A percentile compares a stretch with the other conserved stretches of the same genome.
These are phyloP conservation scores for Corymbia calophylla DNA, from an alignment of 441 rosid genomes.

Conservation along the genomic window DNA sequence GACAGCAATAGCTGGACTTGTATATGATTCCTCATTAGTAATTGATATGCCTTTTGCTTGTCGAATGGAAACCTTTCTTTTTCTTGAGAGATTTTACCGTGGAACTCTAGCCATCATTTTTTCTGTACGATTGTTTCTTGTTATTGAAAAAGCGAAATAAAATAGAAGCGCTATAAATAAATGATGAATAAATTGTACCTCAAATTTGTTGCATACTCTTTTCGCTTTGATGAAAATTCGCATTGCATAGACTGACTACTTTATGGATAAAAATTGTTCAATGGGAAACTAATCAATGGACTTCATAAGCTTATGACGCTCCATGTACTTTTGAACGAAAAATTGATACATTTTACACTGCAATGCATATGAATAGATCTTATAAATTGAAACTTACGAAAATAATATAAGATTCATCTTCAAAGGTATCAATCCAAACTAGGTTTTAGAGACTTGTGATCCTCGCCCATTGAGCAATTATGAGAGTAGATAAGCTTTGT, in stretches of 20 bases:
- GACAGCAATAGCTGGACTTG: not conserved
- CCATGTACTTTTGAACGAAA: too few relatives aligned
- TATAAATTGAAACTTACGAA: too few relatives aligned
- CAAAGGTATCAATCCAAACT: too few relatives aligned
- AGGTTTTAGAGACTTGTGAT: too few relatives aligned
- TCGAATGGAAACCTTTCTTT: not conserved
- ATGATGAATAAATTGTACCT: not conserved
- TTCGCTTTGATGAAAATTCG: not conserved
- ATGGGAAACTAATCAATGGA: not conserved
- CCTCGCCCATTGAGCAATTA: too few relatives aligned
- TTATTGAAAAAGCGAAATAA: not conserved
- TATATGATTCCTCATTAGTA: not conserved
- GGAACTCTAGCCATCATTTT: too few relatives aligned
- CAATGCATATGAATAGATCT: too few relatives aligned
- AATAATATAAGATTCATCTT: too few relatives aligned
- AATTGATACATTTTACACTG: too few relatives aligned
- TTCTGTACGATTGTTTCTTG: not conserved
- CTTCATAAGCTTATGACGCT: too few relatives aligned
- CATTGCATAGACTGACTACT: not conserved
- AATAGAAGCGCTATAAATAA: not conserved
- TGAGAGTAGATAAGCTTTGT: too few relatives aligned
- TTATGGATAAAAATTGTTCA: not conserved
- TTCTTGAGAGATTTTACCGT: not conserved
- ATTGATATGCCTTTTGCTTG: not conserved
- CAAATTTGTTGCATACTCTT: not conserved